phyloP scores from a whole-genome alignment of 805 yeast genomes.

The Ogataea naganishii region DNA sequence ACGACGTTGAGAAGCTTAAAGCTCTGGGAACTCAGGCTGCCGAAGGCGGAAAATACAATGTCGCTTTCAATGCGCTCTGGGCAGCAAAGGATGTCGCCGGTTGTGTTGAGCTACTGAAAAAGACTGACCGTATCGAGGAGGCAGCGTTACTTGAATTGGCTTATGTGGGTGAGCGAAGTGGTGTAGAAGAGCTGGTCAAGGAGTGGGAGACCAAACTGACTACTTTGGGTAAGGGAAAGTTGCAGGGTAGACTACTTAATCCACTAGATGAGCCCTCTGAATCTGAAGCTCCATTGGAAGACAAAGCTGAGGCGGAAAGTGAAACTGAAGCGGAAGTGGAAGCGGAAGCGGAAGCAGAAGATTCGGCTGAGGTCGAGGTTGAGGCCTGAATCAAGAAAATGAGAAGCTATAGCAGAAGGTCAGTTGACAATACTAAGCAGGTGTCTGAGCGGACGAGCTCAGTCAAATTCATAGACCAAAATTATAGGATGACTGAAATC shows the following conservation, averaged over 20 bases:
- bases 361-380: slow-evolving; percentile 10
- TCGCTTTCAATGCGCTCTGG: slow-evolving; percentile 93
- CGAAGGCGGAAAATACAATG: slow-evolving; percentile 70
- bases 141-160: slow-evolving; percentile 76
- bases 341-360: slow-evolving; percentile 13
- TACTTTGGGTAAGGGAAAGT: slow-evolving; percentile 39
- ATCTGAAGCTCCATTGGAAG: slow-evolving; percentile 19
- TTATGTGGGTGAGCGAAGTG: slow-evolving; percentile 42
- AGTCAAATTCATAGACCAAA: slow-evolving; percentile 11
- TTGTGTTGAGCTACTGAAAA: slow-evolving; percentile 57
- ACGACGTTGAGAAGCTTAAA: slow-evolving; percentile 51
- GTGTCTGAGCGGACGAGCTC: slow-evolving; percentile 10
- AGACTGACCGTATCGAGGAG: slow-evolving; percentile 69
- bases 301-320: slow-evolving; percentile 11
- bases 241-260: slow-evolving; percentile 53
- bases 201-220: slow-evolving; percentile 61
- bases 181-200: slow-evolving; percentile 36
- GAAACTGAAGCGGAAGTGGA: slow-evolving; percentile 8
- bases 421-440: slow-evolving; percentile 3
- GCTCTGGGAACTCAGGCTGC: slow-evolving; percentile 61
- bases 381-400: no score
- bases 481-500: no score
- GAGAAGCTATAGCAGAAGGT: slow-evolving; percentile 7
- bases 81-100: slow-evolving; percentile 58
- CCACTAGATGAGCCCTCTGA: slow-evolving; percentile 26